Conservation (phyloP, 805 yeast genomes). For the Wickerhamomyces mucosus region DNA sequence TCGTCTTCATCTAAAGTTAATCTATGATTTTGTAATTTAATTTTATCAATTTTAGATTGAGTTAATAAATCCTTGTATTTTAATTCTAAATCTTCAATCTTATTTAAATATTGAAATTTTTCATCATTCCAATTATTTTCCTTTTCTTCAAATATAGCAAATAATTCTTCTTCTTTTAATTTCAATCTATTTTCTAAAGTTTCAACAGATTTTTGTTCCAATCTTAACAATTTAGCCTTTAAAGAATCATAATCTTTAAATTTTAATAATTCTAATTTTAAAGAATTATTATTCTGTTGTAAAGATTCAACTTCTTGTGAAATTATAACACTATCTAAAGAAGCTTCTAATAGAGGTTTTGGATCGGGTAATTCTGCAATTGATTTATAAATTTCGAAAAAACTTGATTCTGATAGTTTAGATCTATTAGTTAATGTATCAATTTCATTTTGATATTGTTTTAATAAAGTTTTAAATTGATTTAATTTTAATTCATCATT, state of each 20-base stretch:
- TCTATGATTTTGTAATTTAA: slow-evolving; percentile 39
- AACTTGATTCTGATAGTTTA: slow-evolving; percentile 61
- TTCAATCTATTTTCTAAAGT: slow-evolving; percentile 41
- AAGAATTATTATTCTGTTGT: slow-evolving; percentile 37
- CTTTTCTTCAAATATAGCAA: slow-evolving; percentile 62
- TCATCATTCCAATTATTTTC: slow-evolving; percentile 57
- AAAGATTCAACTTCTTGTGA: slow-evolving; percentile 43
- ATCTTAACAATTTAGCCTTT: slow-evolving; percentile 47
- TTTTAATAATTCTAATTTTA: slow-evolving; percentile 51
- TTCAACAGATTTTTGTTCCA: slow-evolving; percentile 54
- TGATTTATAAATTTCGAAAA: slow-evolving; percentile 64
- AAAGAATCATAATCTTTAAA: slow-evolving; percentile 75
- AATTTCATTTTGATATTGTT: slow-evolving; percentile 78
- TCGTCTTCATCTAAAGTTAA: slow-evolving; percentile 29
- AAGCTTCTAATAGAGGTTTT: slow-evolving; percentile 61
- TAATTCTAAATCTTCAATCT: slow-evolving; percentile 40
- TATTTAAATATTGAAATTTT: slow-evolving; percentile 42
- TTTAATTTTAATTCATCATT: slow-evolving; percentile 55
- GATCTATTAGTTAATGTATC: slow-evolving; percentile 73
- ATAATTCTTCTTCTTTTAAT: slow-evolving; percentile 68
- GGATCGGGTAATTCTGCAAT: slow-evolving; percentile 94
- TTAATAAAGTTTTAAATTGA: slow-evolving; percentile 57
- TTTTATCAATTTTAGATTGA: slow-evolving; percentile 21
- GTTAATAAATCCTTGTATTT: slow-evolving; percentile 59
- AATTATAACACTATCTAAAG: slow-evolving; percentile 52